Base-by-base conservation (phyloP, 768 basidiomycete species). In the Calocera cornea region DNA sequence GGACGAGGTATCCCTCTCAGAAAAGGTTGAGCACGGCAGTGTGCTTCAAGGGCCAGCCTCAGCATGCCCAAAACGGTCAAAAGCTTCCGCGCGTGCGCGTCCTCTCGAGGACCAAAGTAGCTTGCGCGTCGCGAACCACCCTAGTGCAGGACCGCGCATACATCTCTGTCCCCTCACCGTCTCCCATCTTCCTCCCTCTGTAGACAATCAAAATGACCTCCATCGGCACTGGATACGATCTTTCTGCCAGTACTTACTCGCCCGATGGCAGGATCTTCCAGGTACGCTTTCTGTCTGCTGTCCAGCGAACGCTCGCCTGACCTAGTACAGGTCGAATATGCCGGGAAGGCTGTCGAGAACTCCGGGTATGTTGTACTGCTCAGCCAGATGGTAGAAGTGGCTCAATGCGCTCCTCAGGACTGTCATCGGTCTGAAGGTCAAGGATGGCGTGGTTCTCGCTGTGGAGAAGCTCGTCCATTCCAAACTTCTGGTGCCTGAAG, bases 231-330 rank as follows among this genome's bases (percentile, higher is more conserved):
- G 97, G 97, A 68, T 98, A 97, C 81, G 97, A 97, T 83, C 87
- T 95, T 69, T 93, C 91, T 67, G 88, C 92, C 64, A 90, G 88
- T 74, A 95, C 91, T 63, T 94, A 93, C 80, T 93, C 91, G 27
- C 95, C 95, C 69, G 95, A 99, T 79, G 97, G 97, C 33, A 87
- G 97, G 71, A 94, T 99, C 75, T 99, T 99, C 76, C 97, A 99
- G 85, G 95, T 92, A 34, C 34, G 64, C 67, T 70, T 40, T n/a
- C 22, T 47, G 67, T 60, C 72, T 11, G 12, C 22, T 47, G 24
- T 60, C 50, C 40, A 60, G 36, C 19, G 12, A 33, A 34, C 54
- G 68, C 66, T 69, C 64, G 65, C 68, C 50, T 64, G 63, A 66
- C 69, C 71, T 24, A 65, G 17, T 29, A 44, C 71, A 95, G 93